Percentiles rank a stretch among this genome's conserved stretches.
Evolutionary conservation across 345 rosid genomes (phyloP).

Genomic region (Eucalyptus cloeziana): DNA sequence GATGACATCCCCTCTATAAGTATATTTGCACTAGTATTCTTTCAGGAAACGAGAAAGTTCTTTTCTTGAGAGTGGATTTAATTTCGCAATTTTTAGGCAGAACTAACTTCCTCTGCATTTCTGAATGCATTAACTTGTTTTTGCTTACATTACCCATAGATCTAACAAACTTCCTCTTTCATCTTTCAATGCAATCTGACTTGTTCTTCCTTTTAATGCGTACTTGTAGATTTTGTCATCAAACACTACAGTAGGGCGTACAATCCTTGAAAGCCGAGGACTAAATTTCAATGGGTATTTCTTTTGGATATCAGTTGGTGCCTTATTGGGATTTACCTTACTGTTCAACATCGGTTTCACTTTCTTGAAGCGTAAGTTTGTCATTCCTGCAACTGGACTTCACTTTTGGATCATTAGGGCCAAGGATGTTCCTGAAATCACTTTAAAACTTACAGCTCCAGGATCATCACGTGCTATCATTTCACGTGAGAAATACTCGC

Average conservation of each 20-base stretch:
- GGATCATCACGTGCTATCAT: slow-evolving; percentile 54
- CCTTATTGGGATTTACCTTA: slow-evolving; percentile 38
- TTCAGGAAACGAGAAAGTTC: background rate
- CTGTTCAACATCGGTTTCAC: slow-evolving; percentile 49
- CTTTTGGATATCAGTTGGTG: slow-evolving; percentile 62
- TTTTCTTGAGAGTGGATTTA: background rate
- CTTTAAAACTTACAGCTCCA: slow-evolving; percentile 34
- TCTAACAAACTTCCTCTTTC: background rate
- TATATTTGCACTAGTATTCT: background rate
- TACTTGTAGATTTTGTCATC: slow-evolving; percentile 5
- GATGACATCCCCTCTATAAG: background rate
- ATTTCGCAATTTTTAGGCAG: background rate
- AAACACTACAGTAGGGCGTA: slow-evolving; percentile 38
- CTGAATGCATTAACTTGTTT: background rate
- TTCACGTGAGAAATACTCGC: slow-evolving; percentile 42
- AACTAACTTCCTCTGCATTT: background rate
- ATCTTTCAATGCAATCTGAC: background rate
- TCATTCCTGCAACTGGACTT: background rate
- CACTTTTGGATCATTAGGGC: background rate
- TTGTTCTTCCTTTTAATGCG: background rate
- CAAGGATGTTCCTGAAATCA: background rate
- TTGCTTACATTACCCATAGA: background rate
- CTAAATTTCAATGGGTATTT: slow-evolving; percentile 32
- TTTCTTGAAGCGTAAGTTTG: slow-evolving; percentile 48
- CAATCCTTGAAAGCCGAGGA: slow-evolving; percentile 46